Percentiles rank a stretch among this genome's conserved stretches.
Evolutionary conservation across 2,329 filamentous ascomycete species (phyloP).

Genomic region (Pyrenophora seminiperda): DNA sequence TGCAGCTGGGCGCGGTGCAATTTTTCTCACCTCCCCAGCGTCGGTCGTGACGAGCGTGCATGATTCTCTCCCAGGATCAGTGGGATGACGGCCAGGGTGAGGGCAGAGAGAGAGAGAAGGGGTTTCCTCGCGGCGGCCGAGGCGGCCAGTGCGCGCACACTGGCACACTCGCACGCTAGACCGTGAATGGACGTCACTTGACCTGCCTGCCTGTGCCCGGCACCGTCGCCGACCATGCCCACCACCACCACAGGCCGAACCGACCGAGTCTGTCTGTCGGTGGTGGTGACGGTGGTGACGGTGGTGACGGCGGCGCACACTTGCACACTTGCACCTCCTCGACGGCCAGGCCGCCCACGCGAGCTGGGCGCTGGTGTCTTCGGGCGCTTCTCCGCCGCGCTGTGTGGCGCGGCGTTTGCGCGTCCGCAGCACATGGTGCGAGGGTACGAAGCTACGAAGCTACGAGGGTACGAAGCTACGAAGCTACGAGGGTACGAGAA

Average conservation of each 20-base stretch:
- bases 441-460: not conserved
- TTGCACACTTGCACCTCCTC: not conserved
- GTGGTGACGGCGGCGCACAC: too few relatives aligned
- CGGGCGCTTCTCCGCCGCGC: not conserved
- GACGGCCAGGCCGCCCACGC: not conserved
- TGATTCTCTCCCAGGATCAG: constrained; percentile 21
- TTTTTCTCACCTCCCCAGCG: constrained; percentile 2
- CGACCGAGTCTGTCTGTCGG: too few relatives aligned
- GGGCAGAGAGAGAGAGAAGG: too few relatives aligned
- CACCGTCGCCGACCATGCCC: not conserved
- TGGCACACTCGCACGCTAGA: too few relatives aligned
- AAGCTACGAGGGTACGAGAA: too few relatives aligned
- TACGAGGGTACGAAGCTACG: too few relatives aligned
- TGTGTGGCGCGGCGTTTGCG: constrained; percentile 15
- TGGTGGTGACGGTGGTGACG: too few relatives aligned
- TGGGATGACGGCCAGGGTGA: constrained; percentile 11
- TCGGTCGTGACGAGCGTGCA: constrained; percentile 33
- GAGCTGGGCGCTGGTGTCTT: not conserved
- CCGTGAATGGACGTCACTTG: constrained; percentile 13
- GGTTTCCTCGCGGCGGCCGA: not conserved
- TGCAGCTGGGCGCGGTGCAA: constrained; percentile 16
- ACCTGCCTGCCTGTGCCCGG: not conserved
- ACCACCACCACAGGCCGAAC: not conserved
- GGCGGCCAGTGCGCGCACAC: constrained; percentile 22
- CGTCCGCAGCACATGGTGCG: constrained; percentile 8